These are phyloP conservation scores for Penicillium crustosum DNA, from an alignment of 2,329 filamentous ascomycete species.

Conservation along the genomic window DNA sequence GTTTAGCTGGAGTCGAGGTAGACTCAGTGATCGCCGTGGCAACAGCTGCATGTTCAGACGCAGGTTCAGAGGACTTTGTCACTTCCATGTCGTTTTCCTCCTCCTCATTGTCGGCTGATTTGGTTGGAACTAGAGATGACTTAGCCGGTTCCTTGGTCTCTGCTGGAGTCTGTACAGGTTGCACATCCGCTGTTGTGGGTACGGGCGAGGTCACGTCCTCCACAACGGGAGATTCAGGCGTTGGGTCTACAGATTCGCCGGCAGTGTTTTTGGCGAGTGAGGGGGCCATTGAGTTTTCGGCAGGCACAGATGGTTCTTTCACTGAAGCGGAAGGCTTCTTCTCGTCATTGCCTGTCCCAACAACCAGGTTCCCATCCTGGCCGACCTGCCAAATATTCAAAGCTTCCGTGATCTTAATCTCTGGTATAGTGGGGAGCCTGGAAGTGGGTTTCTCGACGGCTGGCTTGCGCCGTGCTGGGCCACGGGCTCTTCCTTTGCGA, in stretches of 20 bases:
- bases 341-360: constrained; percentile 24
- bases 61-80: not conserved
- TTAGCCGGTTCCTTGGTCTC: not conserved
- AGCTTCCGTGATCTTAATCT: constrained; percentile 40
- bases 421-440: constrained; percentile 35
- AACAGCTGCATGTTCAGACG: not conserved
- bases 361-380: constrained; percentile 35
- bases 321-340: constrained; percentile 15
- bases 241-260: constrained; percentile 37
- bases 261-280: constrained; percentile 36
- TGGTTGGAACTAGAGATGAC: not conserved
- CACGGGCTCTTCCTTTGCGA: constrained; percentile 83
- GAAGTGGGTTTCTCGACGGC: constrained; percentile 57
- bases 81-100: constrained; percentile 2
- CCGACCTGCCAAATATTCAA: constrained; percentile 45
- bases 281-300: constrained; percentile 29
- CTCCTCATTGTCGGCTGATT: not conserved
- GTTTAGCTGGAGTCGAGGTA: constrained; percentile 3
- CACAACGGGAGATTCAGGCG: constrained; percentile 10
- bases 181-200: constrained; percentile 1
- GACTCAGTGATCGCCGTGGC: constrained; percentile 9
- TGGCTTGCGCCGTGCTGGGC: constrained; percentile 74
- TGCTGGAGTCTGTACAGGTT: constrained; percentile 4
- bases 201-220: constrained; percentile 8
- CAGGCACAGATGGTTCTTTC: constrained; percentile 5